Conservation (phyloP, 768 basidiomycete species). For the Suillus subalutaceus region DNA sequence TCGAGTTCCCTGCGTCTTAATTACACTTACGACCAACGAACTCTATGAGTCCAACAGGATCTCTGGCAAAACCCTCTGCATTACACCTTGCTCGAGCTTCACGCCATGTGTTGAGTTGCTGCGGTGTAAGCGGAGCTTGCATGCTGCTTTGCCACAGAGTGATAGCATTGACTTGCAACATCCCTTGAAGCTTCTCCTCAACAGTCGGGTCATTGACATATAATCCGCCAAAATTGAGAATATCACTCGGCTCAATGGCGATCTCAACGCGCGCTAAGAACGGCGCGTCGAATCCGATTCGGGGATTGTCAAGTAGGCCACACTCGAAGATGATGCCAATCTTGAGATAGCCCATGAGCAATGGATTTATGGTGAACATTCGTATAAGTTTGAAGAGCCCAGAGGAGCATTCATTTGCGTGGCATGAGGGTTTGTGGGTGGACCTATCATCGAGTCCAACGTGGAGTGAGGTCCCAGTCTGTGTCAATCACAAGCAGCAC, state of each 20-base stretch:
- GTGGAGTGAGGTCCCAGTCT: background rate
- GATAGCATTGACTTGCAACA: conserved; percentile 16
- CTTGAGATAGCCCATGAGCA: conserved; percentile 12
- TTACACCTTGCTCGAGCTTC: conserved; percentile 6
- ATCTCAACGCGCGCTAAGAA: conserved; percentile 19
- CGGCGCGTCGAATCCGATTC: conserved; percentile 17
- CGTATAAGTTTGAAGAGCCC: conserved; percentile 18
- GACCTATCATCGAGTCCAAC: conserved; percentile 11
- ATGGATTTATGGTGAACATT: conserved; percentile 12
- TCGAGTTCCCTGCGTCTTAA: conserved; percentile 11
- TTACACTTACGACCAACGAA: conserved; percentile 15
- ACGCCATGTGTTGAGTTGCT: conserved; percentile 15
- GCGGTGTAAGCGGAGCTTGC: conserved; percentile 13
- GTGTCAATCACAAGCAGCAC: background rate
- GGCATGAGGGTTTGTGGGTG: conserved; percentile 17
- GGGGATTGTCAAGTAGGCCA: conserved; percentile 13
- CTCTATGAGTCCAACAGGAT: conserved; percentile 17
- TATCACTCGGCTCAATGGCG: conserved; percentile 18
- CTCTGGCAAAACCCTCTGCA: background rate
- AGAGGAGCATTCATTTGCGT: conserved; percentile 16
- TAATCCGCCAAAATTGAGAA: conserved; percentile 11
- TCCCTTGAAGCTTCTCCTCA: conserved; percentile 15
- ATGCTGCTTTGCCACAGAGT: background rate
- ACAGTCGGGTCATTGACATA: conserved; percentile 12
- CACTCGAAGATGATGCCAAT: conserved; percentile 17